phyloP scores from a whole-genome alignment of 345 rosid genomes.

The Linum tenue region DNA sequence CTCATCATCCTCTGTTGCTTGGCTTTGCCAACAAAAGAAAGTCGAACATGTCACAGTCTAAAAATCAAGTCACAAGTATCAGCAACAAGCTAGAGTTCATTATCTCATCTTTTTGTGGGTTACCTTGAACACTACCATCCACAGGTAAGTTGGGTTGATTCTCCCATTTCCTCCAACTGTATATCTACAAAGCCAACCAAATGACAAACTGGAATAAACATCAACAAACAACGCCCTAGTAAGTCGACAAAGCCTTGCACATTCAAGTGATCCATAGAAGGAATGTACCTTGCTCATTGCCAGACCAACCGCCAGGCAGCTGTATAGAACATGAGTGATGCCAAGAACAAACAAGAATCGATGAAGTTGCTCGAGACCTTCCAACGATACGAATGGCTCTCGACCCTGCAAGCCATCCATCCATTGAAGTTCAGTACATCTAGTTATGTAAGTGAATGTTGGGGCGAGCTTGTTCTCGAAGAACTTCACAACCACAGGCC shows the following conservation, averaged over 20 bases:
- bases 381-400: constrained; percentile 81
- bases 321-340: constrained; percentile 78
- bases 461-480: too few relatives aligned
- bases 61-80: neutral
- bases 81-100: neutral
- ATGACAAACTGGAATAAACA: constrained; percentile 1
- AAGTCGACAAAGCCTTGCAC: neutral
- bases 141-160: constrained; percentile 39
- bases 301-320: constrained; percentile 78
- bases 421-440: neutral
- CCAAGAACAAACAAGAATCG: constrained; percentile 86
- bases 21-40: constrained; percentile 25
- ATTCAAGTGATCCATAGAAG: neutral
- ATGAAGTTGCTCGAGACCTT: constrained; percentile 83
- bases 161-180: constrained; percentile 97
- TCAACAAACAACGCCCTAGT: neutral
- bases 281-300: constrained; percentile 83
- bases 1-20: constrained; percentile 58
- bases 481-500: neutral
- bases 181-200: constrained; percentile 38
- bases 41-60: neutral
- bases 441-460: neutral
- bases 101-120: neutral
- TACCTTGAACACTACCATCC: constrained; percentile 62
- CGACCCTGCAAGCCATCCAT: constrained; percentile 46